Base-by-base conservation (phyloP, 2,329 filamentous ascomycete species). In the Cordyceps cicadae region DNA sequence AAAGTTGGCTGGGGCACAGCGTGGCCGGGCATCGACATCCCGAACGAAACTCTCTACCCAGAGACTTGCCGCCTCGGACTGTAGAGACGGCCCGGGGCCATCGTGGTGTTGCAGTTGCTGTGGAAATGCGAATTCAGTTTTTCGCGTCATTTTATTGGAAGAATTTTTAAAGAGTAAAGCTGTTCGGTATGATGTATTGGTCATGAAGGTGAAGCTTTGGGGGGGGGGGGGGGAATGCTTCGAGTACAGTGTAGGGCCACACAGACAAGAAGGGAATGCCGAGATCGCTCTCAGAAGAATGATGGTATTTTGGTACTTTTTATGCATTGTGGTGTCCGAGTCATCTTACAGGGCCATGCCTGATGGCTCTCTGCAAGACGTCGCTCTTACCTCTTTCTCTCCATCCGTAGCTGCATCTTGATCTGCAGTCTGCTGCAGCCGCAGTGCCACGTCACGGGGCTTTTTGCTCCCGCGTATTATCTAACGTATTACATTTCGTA, bases 371-470 rank as follows among this genome's bases (percentile, higher is more conserved):
- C 14, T 6, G 26, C 26, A 7, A 29, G 29, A 7, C 7, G 29
- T 29, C 29, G 29, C 29, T 29, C 29, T 29, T 29, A 29, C 29
- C 29, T 29, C 24, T 24, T 24, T n/a, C 14, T 43, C 41, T 43
- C 15, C 24, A 29, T 32, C 34, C 6, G 48, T 26, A 50, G 24
- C 51, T 15, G 26, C 26, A 46, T 34, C 41, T 12, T 39, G 39
- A 46, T 46, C 17, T 15, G 53, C n/a, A 55, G 7, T 17, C 21
- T 24, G 53, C n/a, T n/a, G n/a, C n/a, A n/a, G n/a, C n/a, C n/a
- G n/a, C 53, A 46, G 19, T 11, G 51, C 51, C 51, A 53, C 51
- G 51, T 53, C 51, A 53, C n/a, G 48, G 3, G 26, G 19, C 48
- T 26, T 50, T 50, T 1, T 50, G 17, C 6, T 21, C 15, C 17